These are phyloP conservation scores for Oldenlandia corymbosa DNA, from an alignment of 257 asterid genomes.

Conservation along the genomic window DNA sequence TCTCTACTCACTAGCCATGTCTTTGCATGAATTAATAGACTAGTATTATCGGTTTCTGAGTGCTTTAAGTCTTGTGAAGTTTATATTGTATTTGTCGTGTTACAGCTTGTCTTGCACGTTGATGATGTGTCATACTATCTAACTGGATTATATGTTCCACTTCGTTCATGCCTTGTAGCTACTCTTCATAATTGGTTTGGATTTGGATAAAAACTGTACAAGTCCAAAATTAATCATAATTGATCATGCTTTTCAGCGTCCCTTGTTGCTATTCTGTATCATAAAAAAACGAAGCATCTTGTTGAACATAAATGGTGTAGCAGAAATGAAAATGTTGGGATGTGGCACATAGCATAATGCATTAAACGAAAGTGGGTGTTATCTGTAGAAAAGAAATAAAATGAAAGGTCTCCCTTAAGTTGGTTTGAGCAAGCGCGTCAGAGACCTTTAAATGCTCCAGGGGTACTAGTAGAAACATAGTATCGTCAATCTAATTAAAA, in stretches of 20 bases:
- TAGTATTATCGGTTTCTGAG: neutral
- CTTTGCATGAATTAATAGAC: neutral
- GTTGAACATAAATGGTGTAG: no score
- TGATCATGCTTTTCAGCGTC: neutral
- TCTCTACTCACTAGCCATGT: neutral
- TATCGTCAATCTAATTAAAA: no score
- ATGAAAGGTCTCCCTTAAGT: no score
- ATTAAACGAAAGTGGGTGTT: no score
- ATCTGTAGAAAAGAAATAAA: no score
- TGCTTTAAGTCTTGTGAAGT: neutral
- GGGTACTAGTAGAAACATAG: no score
- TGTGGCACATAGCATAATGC: no score
- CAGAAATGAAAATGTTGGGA: no score
- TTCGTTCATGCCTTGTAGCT: neutral
- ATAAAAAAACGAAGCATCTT: neutral
- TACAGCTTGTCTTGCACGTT: neutral
- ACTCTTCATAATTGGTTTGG: neutral
- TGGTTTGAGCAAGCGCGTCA: no score
- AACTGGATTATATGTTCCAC: neutral
- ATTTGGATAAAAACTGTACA: neutral
- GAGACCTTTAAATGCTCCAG: no score
- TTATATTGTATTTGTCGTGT: neutral
- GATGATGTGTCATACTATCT: neutral
- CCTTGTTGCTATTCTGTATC: neutral
- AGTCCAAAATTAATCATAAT: neutral